phyloP scores from a whole-genome alignment of 495 filamentous ascomycete species.

The Aspergillus campestris region DNA sequence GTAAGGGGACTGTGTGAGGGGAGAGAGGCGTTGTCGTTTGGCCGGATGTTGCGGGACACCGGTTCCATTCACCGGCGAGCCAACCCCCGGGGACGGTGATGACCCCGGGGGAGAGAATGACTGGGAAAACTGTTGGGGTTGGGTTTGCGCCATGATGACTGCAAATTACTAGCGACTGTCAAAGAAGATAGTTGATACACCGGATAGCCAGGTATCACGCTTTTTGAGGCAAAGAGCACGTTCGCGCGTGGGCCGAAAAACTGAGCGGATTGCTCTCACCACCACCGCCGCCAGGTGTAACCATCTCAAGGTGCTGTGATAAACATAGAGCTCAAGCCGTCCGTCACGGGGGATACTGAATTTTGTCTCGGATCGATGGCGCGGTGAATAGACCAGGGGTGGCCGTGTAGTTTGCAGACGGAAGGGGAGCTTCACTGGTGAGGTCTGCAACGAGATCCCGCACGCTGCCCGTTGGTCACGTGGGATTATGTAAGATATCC shows the following conservation, averaged over 20 bases:
- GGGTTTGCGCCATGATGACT: slow-evolving; percentile 58
- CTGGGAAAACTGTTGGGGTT: slow-evolving; percentile 43
- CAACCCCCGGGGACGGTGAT: slow-evolving; percentile 39
- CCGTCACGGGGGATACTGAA: not conserved
- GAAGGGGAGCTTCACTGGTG: slow-evolving; percentile 18
- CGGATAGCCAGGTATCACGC: slow-evolving; percentile 9
- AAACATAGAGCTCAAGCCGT: slow-evolving; percentile 12
- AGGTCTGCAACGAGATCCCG: slow-evolving; percentile 17
- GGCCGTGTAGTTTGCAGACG: slow-evolving; percentile 10
- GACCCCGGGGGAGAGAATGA: slow-evolving; percentile 48
- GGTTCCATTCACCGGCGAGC: slow-evolving; percentile 34
- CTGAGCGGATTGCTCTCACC: slow-evolving; percentile 39
- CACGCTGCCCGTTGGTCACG: slow-evolving; percentile 2
- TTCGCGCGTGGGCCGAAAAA: slow-evolving; percentile 29
- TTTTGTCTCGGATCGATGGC: not conserved
- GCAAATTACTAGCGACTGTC: slow-evolving; percentile 1
- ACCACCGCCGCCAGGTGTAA: slow-evolving; percentile 33
- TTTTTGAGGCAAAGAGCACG: slow-evolving; percentile 19
- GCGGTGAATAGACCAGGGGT: slow-evolving; percentile 7
- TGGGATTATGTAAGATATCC: slow-evolving; percentile 7
- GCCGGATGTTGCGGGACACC: slow-evolving; percentile 40
- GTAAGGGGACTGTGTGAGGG: slow-evolving; percentile 49
- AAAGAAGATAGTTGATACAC: not conserved
- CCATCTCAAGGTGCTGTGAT: slow-evolving; percentile 32
- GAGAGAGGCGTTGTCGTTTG: slow-evolving; percentile 62